Conservation (phyloP, 1,284 basidiomycete genomes). For the Irpex sp. region DNA sequence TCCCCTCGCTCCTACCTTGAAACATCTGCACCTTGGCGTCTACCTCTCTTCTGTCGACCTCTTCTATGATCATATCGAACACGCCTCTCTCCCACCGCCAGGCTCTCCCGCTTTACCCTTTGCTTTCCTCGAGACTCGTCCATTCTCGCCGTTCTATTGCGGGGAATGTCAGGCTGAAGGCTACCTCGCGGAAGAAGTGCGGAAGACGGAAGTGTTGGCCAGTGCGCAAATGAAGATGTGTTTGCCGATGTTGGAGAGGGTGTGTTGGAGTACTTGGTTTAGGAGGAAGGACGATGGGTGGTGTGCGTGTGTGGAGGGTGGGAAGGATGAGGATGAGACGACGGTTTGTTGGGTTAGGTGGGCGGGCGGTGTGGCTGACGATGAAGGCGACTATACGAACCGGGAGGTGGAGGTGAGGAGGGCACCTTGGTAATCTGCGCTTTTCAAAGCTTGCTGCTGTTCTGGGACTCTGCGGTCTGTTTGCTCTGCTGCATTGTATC, state of each 20-base stretch:
- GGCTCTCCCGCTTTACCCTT: constrained; percentile 34
- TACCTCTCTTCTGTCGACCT: constrained; percentile 47
- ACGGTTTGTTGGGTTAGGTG: not conserved
- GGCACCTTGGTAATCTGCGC: constrained; percentile 26
- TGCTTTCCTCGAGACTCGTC: constrained; percentile 18
- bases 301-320: constrained; percentile 6
- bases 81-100: constrained; percentile 27
- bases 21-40: constrained; percentile 52
- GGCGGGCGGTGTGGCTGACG: not conserved
- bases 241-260: constrained; percentile 36
- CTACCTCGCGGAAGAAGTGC: constrained; percentile 22
- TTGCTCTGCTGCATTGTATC: not conserved
- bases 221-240: constrained; percentile 36
- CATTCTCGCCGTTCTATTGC: constrained; percentile 30
- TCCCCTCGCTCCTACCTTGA: constrained; percentile 36
- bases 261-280: constrained; percentile 55
- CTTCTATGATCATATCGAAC: constrained; percentile 37
- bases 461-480: not conserved
- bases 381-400: constrained; percentile 23
- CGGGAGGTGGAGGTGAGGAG: constrained; percentile 37
- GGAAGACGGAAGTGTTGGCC: constrained; percentile 36
- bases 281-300: constrained; percentile 1
- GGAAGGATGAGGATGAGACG: constrained; percentile 2
- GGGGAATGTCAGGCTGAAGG: constrained; percentile 20
- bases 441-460: not conserved